These are phyloP conservation scores for Bremia lactucae DNA, from an alignment of 352 stramenopile species.

Conservation along the genomic window DNA sequence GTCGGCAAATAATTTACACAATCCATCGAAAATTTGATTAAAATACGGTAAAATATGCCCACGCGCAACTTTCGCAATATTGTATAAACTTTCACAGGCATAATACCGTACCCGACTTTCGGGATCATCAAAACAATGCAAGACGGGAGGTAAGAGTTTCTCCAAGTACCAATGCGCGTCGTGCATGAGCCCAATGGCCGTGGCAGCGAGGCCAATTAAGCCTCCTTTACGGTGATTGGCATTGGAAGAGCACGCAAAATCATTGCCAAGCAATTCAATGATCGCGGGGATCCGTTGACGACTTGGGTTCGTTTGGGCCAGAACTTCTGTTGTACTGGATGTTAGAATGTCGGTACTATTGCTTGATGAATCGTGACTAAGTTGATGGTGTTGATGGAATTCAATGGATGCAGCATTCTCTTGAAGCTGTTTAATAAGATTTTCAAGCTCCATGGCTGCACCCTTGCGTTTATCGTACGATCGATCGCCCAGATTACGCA, in stretches of 20 bases:
- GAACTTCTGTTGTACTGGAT: no score
- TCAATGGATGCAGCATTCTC: conserved; percentile 84
- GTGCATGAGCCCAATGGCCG: conserved; percentile 94
- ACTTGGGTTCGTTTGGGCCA: no score
- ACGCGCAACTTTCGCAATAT: conserved; percentile 97
- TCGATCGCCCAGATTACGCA: conserved; percentile 91
- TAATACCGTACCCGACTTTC: conserved; percentile 98
- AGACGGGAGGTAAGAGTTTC: conserved; percentile 92
- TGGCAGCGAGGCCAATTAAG: conserved; percentile 96
- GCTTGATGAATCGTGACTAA: conserved; percentile 10
- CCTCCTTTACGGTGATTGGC: conserved; percentile 98
- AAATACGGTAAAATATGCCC: conserved; percentile 95
- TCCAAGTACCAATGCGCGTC: conserved; percentile 87
- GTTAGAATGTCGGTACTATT: not conserved
- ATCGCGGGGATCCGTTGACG: conserved; percentile 87
- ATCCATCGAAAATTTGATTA: conserved; percentile 98
- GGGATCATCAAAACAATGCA: conserved; percentile 99
- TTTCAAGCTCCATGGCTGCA: conserved; percentile 97
- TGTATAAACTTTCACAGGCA: conserved; percentile 98
- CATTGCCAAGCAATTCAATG: conserved; percentile 93
- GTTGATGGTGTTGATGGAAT: conserved; percentile 51
- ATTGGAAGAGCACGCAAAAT: conserved; percentile 98
- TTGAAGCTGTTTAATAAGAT: conserved; percentile 95
- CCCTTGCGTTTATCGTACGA: conserved; percentile 99
- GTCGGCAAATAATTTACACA: conserved; percentile 94